Evolutionary conservation across 176 grass and related monocot species (phyloP).

Genomic region (Avena atlantica): DNA sequence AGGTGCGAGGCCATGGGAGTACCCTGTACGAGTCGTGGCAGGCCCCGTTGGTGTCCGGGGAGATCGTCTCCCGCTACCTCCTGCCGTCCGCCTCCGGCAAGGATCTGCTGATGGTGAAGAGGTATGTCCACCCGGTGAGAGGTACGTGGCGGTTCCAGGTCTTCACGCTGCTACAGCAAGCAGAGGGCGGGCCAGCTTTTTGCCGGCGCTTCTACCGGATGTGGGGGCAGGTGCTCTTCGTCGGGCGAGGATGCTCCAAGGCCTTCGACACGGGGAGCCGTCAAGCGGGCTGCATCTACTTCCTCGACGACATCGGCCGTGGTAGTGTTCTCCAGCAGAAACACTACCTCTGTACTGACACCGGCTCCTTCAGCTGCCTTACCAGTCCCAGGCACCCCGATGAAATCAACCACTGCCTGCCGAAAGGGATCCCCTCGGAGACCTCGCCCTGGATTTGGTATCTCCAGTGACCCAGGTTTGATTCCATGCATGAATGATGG

Average conservation of each 20-base stretch:
- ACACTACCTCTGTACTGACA: constrained; percentile 4
- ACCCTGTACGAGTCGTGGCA: too few species aligned
- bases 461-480: background rate
- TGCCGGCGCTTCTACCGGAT: background rate
- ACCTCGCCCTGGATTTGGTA: constrained; percentile 5
- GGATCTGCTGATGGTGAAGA: constrained; percentile 12
- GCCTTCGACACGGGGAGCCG: background rate
- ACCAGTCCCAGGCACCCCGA: too few species aligned
- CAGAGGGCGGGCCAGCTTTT: background rate
- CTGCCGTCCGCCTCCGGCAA: background rate
- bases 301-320: constrained; percentile 28
- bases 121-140: background rate
- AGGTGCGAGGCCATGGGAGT: too few species aligned
- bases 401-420: background rate
- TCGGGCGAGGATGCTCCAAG: constrained; percentile 36
- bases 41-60: background rate
- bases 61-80: background rate
- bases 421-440: background rate
- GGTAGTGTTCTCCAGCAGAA: background rate
- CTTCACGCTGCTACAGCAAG: background rate
- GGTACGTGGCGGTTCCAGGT: background rate
- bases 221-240: constrained; percentile 18
- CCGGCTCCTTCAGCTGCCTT: background rate
- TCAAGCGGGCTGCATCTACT: constrained; percentile 11
- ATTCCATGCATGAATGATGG: background rate